Conservation (phyloP, 2,329 filamentous ascomycete genomes). For the Talaromyces sp. region DNA sequence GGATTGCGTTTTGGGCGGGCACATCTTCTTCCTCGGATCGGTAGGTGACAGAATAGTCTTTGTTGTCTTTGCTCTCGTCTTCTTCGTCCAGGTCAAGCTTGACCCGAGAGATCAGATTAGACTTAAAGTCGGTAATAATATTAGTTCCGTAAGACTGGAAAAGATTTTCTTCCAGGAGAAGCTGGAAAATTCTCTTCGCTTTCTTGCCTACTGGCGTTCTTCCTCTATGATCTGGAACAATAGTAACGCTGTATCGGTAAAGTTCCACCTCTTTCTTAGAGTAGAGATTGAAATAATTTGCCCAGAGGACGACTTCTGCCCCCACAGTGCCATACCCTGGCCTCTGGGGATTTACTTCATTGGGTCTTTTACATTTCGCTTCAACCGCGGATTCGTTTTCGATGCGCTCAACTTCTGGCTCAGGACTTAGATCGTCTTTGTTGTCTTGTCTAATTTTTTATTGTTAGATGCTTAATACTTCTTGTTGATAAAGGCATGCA, state of each 20-base stretch:
- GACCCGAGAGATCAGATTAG: conserved; percentile 34
- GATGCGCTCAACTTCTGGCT: conserved; percentile 5
- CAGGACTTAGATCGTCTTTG: background rate
- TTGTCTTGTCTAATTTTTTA: background rate
- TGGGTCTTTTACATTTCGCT: background rate
- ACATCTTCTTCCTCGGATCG: conserved; percentile 36
- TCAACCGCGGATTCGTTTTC: conserved; percentile 4
- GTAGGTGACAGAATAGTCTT: conserved; percentile 28
- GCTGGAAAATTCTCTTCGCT: conserved; percentile 46
- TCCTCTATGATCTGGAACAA: conserved; percentile 10
- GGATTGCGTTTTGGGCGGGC: conserved; percentile 32
- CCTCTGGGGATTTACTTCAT: background rate
- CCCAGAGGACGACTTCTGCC: conserved; percentile 15
- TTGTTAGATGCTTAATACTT: background rate
- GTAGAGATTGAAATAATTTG: conserved; percentile 25
- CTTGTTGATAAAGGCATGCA: background rate
- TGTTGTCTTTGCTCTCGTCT: conserved; percentile 21
- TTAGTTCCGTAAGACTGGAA: conserved; percentile 24
- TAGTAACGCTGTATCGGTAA: conserved; percentile 32
- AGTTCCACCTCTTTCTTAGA: conserved; percentile 28
- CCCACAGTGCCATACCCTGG: conserved; percentile 20
- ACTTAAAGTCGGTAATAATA: conserved; percentile 41
- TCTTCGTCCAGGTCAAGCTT: conserved; percentile 25
- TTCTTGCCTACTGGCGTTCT: conserved; percentile 38
- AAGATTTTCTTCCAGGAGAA: conserved; percentile 42